These are phyloP conservation scores for Penicillium sp. DNA, from an alignment of 2,329 filamentous ascomycete genomes.

Conservation along the genomic window DNA sequence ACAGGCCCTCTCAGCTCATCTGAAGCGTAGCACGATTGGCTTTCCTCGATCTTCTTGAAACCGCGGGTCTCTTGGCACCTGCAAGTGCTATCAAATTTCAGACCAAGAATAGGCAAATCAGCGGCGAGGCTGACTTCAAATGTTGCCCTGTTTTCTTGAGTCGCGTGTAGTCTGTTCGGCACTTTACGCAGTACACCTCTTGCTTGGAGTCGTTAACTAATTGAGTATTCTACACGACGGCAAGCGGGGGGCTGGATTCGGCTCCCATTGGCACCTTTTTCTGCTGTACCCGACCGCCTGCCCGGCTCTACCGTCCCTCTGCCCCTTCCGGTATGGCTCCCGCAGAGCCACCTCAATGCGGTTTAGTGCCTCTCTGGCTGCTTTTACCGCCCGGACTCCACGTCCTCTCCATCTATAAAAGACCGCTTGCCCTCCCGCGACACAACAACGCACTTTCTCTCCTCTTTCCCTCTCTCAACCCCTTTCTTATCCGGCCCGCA, in stretches of 20 bases:
- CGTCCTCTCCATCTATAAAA: conserved; percentile 6
- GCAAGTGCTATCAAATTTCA: no score
- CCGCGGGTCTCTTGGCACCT: no score
- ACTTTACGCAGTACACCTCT: no score
- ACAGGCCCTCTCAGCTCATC: no score
- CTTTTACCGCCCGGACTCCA: not conserved
- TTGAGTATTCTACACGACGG: conserved; percentile 6
- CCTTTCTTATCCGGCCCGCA: conserved; percentile 5
- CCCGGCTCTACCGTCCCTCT: not conserved
- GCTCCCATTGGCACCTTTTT: conserved; percentile 1
- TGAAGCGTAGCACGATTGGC: no score
- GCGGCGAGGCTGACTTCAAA: no score
- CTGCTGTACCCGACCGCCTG: conserved; percentile 6
- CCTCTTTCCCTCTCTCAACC: not conserved
- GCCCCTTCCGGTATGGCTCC: conserved; percentile 2
- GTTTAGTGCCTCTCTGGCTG: conserved; percentile 3
- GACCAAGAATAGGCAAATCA: no score
- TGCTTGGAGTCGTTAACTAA: no score
- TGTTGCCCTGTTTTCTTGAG: no score
- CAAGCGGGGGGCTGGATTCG: conserved; percentile 4
- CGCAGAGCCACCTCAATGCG: not conserved
- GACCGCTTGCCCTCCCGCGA: not conserved
- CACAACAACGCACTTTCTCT: conserved; percentile 6
- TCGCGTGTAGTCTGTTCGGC: no score
- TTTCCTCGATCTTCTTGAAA: no score